Evolutionary conservation across 2,329 filamentous ascomycete species (phyloP).

Genomic region (Ophiocordyceps camponoti-floridani): DNA sequence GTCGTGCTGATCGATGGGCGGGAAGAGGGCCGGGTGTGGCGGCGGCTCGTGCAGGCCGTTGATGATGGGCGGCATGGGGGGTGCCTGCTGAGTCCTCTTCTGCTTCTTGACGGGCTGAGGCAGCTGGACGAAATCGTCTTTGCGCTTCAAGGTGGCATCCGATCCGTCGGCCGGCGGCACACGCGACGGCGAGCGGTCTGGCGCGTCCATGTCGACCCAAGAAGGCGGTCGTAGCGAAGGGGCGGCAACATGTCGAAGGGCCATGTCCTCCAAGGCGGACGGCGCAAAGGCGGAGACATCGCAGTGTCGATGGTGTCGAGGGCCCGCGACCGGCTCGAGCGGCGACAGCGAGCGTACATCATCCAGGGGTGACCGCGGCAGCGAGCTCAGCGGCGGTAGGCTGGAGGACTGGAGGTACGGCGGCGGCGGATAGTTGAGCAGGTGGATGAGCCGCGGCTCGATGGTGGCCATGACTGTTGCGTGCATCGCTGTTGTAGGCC

Average conservation of each 20-base stretch:
- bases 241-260: not conserved
- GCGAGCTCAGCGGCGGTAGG: constrained; percentile 34
- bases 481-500: constrained; percentile 5
- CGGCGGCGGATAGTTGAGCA: constrained; percentile 38
- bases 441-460: constrained; percentile 48
- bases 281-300: constrained; percentile 4
- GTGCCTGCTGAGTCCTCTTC: constrained; percentile 36
- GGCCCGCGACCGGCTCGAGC: constrained; percentile 30
- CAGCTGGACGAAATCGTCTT: constrained; percentile 41
- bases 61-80: constrained; percentile 44
- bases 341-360: constrained; percentile 28
- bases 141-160: constrained; percentile 4
- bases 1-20: constrained; percentile 37
- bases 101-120: constrained; percentile 48
- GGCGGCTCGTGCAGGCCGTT: constrained; percentile 45
- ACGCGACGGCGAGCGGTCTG: not conserved
- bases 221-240: not conserved
- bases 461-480: constrained; percentile 38
- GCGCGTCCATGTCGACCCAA: not conserved
- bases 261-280: not conserved
- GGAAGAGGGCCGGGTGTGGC: constrained; percentile 41
- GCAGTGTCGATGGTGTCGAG: constrained; percentile 18
- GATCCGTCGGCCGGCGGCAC: constrained; percentile 6
- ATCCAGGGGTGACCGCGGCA: constrained; percentile 22
- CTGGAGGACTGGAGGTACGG: constrained; percentile 30